Percentiles rank a stretch among this genome's conserved stretches.
Conservation (phyloP, 805 yeast species). For the Saccharomycopsis sp. region DNA sequence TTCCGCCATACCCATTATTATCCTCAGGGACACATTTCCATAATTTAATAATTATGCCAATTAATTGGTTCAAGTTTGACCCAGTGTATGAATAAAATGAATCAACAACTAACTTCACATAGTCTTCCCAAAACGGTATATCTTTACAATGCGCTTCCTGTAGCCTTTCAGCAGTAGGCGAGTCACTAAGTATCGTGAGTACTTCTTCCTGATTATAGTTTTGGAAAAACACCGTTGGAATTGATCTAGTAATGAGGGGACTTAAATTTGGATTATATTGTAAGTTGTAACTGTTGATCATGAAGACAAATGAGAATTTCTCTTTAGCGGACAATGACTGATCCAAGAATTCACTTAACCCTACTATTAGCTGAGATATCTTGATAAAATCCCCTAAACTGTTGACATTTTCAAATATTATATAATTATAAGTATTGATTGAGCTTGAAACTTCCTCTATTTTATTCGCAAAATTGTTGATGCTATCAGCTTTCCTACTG, state of each 20-base stretch:
- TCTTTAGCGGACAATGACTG: neutral
- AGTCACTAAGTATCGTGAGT: constrained; percentile 28
- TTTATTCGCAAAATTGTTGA: constrained; percentile 12
- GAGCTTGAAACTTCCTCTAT: constrained; percentile 8
- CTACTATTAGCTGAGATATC: constrained; percentile 3
- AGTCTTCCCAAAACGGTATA: constrained; percentile 32
- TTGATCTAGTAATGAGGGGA: constrained; percentile 27
- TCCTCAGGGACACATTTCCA: constrained; percentile 7
- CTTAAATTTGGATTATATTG: constrained; percentile 25
- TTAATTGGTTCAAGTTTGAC: constrained; percentile 29
- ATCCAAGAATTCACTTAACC: constrained; percentile 10
- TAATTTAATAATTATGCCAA: constrained; percentile 13
- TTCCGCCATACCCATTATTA: neutral
- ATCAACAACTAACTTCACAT: constrained; percentile 36
- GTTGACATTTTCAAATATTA: constrained; percentile 11
- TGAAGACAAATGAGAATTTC: constrained; percentile 7
- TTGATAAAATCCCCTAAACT: constrained; percentile 6
- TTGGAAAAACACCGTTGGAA: constrained; percentile 33
- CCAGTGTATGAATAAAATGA: constrained; percentile 35
- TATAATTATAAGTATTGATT: neutral
- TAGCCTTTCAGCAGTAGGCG: constrained; percentile 24
- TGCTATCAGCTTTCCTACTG: neutral
- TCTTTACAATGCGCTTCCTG: constrained; percentile 22
- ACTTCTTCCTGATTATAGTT: constrained; percentile 32
- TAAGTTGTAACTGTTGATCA: constrained; percentile 14